Evolutionary conservation across 305 asterid genomes (phyloP).

Genomic region (Coffea humblotiana): DNA sequence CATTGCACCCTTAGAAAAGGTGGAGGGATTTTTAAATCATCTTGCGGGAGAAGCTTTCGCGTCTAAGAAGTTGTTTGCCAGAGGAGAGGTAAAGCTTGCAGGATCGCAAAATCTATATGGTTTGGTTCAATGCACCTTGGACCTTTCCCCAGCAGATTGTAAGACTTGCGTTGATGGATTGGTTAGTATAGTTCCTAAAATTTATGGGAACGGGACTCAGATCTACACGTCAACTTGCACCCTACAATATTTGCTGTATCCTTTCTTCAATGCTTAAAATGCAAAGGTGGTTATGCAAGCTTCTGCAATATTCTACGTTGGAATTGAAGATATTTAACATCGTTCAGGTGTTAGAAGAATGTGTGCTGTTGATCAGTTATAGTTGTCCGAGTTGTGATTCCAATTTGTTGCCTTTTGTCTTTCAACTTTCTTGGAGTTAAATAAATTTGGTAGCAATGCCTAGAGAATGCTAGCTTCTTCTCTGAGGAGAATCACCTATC

Average conservation of each 20-base stretch:
- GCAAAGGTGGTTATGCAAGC: too few relatives aligned
- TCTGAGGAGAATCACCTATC: too few relatives aligned
- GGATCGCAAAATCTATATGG: constrained; percentile 31
- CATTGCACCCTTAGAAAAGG: constrained; percentile 16
- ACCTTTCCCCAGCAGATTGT: constrained; percentile 33
- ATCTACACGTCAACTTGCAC: background rate
- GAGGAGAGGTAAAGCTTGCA: constrained; percentile 26
- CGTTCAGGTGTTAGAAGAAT: too few relatives aligned
- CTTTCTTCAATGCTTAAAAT: background rate
- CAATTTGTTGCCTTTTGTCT: too few relatives aligned
- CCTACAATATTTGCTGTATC: background rate
- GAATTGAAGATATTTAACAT: too few relatives aligned
- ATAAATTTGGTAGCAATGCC: too few relatives aligned
- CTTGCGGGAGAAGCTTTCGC: constrained; percentile 23
- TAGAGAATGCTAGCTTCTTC: too few relatives aligned
- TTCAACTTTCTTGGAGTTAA: too few relatives aligned
- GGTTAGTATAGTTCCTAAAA: constrained; percentile 28
- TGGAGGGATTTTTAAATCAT: constrained; percentile 20
- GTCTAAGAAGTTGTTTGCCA: constrained; percentile 23
- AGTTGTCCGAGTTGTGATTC: too few relatives aligned
- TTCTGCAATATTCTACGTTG: too few relatives aligned
- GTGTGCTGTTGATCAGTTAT: too few relatives aligned
- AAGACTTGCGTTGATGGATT: constrained; percentile 41
- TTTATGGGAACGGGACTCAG: constrained; percentile 22
- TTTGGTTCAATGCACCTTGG: constrained; percentile 49